Evolutionary conservation across 192 early-diverging fungal genomes (phyloP).

Genomic region (Chytriomyces confervae): DNA sequence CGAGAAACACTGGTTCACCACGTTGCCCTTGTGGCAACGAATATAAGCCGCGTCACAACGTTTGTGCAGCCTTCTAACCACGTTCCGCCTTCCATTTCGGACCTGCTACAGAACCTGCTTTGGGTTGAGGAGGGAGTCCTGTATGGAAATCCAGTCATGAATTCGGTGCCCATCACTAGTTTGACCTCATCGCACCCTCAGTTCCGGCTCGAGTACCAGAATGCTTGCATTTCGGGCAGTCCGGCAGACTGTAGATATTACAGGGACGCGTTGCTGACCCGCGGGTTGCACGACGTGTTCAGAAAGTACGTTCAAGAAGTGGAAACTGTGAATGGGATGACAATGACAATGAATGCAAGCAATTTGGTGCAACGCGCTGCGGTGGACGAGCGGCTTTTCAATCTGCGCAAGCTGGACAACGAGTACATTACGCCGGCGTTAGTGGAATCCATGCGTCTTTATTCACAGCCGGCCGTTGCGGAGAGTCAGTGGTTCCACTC

Average conservation of each 20-base stretch:
- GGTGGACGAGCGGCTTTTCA: not conserved
- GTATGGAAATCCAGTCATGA: constrained; percentile 16
- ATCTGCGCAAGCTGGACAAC: constrained; percentile 19
- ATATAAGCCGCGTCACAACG: not conserved
- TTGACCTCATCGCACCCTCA: not conserved
- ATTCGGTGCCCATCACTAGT: not conserved
- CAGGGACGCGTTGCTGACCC: constrained; percentile 28
- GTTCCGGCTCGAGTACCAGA: constrained; percentile 14
- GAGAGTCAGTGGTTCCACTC: constrained; percentile 31
- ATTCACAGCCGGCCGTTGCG: not conserved
- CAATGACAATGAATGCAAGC: not conserved
- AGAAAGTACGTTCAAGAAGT: constrained; percentile 22
- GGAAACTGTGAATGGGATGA: not conserved
- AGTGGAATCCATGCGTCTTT: not conserved
- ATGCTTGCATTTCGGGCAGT: constrained; percentile 33
- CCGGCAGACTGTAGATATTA: constrained; percentile 43
- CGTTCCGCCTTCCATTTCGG: not conserved
- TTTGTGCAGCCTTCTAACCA: not conserved
- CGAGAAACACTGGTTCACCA: constrained; percentile 20
- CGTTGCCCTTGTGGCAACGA: not conserved
- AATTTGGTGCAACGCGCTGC: not conserved
- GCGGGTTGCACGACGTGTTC: constrained; percentile 38
- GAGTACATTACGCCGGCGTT: constrained; percentile 36
- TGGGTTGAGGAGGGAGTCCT: constrained; percentile 15
- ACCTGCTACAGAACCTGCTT: not conserved